Evolutionary conservation across 805 yeast species (phyloP), one percentile per base, ranked within the genome.

Genomic region (Ogataea dorogensis): DNA sequence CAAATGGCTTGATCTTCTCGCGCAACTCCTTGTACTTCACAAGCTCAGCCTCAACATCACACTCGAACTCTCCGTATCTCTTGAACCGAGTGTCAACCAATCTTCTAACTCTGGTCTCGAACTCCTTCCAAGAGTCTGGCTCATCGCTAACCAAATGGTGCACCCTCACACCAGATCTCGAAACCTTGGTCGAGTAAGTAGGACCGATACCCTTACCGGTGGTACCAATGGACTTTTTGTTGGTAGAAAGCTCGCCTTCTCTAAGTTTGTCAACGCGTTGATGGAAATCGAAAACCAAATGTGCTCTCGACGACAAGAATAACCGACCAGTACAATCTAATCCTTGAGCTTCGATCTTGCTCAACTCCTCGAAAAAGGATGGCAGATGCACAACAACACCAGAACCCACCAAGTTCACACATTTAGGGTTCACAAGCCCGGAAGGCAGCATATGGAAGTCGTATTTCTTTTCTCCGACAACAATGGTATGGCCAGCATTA

Each of bases 191-290:
- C 17, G 97, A 82, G 63, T 93, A 93, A 28, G 98, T 84, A 54
- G 98, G 98, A 40, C 98, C 98, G 56, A 93, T 93, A 66, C 98
- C 98, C 62, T 93, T 93, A 59, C 98, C 97, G 22, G 98, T 93
- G 45, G 98, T 93, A 53, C 98, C 98, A 54, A 93, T 91, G 17
- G 86, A 74, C 61, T 87, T 86, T 62, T 86, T 86, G 63, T 79
- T 78, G 40, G 70, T 67, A 17, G 86, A 75, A 36, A 93, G 74
- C 67, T 93, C 98, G 36, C 85, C 81, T 67, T 93, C 98, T 65
- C 95, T 86, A 55, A 93, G 74, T 56, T 88, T 93, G 62, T 93
- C 98, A 33, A 95, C 89, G 62, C 89, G 79, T 70, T 93, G 98
- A 68, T 93, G 98, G 81, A 93, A 89, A 64, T 91, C 97, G 61